These are phyloP conservation scores for Coccomyxa sp. DNA, from an alignment of 139 green algal species.

Conservation along the genomic window DNA sequence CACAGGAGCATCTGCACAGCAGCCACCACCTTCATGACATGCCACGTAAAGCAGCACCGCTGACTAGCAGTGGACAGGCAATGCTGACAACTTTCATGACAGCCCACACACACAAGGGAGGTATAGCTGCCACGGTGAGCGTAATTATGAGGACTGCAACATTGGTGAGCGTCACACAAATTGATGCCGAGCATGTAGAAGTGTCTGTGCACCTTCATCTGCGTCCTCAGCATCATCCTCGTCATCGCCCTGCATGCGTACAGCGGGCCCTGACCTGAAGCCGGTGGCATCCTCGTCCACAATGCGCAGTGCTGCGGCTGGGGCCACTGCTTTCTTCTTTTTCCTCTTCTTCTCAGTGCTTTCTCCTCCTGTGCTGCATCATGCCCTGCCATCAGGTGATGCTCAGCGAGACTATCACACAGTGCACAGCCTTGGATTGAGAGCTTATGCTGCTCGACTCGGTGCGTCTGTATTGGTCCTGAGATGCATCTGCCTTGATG, in stretches of 20 bases:
- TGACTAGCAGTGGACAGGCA: not conserved
- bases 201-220: not conserved
- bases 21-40: too few species aligned
- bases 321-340: slow-evolving; percentile 3
- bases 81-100: not conserved
- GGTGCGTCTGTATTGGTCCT: too few species aligned
- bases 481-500: too few species aligned
- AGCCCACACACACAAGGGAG: not conserved
- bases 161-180: too few species aligned
- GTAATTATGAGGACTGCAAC: too few species aligned
- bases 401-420: not conserved
- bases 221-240: slow-evolving; percentile 35
- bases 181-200: too few species aligned
- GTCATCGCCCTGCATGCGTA: slow-evolving; percentile 20
- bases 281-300: slow-evolving; percentile 58
- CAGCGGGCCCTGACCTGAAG: slow-evolving; percentile 13
- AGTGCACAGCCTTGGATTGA: not conserved
- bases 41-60: too few species aligned
- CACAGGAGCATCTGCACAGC: slow-evolving; percentile 43
- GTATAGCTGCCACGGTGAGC: not conserved
- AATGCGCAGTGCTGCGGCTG: slow-evolving; percentile 37
- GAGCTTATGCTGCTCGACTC: too few species aligned
- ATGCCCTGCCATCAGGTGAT: slow-evolving; percentile 12
- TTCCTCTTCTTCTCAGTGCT: slow-evolving; percentile 56
- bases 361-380: not conserved